phyloP scores from a whole-genome alignment of 1,139 yeast species.

The Candida tetrigidarum region DNA sequence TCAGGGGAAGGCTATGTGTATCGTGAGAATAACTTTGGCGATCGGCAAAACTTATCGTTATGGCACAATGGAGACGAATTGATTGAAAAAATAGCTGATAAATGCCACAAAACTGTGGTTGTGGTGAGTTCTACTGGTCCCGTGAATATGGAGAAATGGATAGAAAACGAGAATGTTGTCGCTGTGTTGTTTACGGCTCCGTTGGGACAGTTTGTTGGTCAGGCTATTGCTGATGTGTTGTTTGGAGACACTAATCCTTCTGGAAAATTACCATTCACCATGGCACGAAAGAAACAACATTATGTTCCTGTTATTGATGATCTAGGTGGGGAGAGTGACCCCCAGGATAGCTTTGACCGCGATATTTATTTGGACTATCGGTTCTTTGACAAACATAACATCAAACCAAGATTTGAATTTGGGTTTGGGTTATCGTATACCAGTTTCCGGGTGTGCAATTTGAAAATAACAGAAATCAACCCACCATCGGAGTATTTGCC shows the following conservation, averaged over 20 bases:
- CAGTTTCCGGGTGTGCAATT: slow-evolving; percentile 43
- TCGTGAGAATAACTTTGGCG: slow-evolving; percentile 66
- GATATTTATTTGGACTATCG: slow-evolving; percentile 59
- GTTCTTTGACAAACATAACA: slow-evolving; percentile 58
- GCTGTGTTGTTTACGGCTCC: slow-evolving; percentile 62
- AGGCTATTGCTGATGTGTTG: slow-evolving; percentile 45
- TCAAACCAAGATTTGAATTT: slow-evolving; percentile 62
- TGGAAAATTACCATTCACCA: slow-evolving; percentile 65
- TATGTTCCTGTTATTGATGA: slow-evolving; percentile 54
- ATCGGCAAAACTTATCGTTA: slow-evolving; percentile 55
- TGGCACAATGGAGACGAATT: slow-evolving; percentile 67
- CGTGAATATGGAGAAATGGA: slow-evolving; percentile 61
- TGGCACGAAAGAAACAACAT: slow-evolving; percentile 58
- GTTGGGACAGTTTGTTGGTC: slow-evolving; percentile 56
- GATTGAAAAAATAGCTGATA: slow-evolving; percentile 50
- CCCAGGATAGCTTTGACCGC: slow-evolving; percentile 53
- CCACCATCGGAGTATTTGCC: slow-evolving; percentile 55
- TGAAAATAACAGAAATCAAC: slow-evolving; percentile 43
- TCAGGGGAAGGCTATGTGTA: slow-evolving; percentile 65
- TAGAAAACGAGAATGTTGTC: slow-evolving; percentile 59
- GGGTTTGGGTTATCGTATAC: slow-evolving; percentile 67
- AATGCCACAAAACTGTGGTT: slow-evolving; percentile 58
- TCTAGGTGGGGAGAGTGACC: slow-evolving; percentile 38
- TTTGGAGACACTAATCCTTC: slow-evolving; percentile 67
- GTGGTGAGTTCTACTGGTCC: slow-evolving; percentile 64